These are phyloP conservation scores for Phytophthora fragariaefolia DNA, from an alignment of 352 stramenopile genomes.

Conservation along the genomic window DNA sequence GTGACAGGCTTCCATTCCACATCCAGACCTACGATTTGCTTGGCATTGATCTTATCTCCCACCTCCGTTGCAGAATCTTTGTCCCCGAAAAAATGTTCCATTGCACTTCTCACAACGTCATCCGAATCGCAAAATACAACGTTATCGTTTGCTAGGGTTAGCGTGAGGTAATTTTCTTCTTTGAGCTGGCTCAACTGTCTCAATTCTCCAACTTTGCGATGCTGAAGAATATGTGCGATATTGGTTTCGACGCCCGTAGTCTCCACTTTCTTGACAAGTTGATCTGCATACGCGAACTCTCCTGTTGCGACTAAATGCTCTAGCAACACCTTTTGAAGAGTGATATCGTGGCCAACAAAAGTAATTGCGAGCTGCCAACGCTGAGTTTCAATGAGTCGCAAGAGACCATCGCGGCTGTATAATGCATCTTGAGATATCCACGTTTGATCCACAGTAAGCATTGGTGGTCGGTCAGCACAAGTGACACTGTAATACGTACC, in stretches of 20 bases:
- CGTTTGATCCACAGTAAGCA: too few species aligned
- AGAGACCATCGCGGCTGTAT: conserved; percentile 63
- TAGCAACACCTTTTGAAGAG: conserved; percentile 58
- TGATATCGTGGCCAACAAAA: conserved; percentile 63
- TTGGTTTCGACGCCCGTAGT: conserved; percentile 18
- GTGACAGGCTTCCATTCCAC: conserved; percentile 70
- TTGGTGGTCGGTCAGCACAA: too few species aligned
- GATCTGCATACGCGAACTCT: conserved; percentile 36
- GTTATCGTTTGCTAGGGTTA: conserved; percentile 25
- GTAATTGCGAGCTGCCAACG: conserved; percentile 67
- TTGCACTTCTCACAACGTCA: conserved; percentile 24
- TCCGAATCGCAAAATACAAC: conserved; percentile 59
- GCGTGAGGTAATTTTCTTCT: conserved; percentile 32
- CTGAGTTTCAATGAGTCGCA: conserved; percentile 68
- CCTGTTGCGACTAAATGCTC: conserved; percentile 46
- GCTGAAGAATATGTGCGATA: conserved; percentile 14
- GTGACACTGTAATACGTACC: too few species aligned
- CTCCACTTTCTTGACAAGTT: conserved; percentile 47
- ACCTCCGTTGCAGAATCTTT: not conserved
- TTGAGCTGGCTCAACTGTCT: not conserved
- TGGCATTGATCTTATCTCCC: not conserved
- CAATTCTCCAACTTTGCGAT: too few species aligned
- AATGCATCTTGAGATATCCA: conserved; percentile 52
- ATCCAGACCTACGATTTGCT: conserved; percentile 62
- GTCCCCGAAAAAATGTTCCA: conserved; percentile 38